A percentile compares a stretch with the other conserved stretches of the same genome.
Evolutionary conservation across 345 rosid genomes (phyloP).

Genomic region (Stellera chamaejasme): DNA sequence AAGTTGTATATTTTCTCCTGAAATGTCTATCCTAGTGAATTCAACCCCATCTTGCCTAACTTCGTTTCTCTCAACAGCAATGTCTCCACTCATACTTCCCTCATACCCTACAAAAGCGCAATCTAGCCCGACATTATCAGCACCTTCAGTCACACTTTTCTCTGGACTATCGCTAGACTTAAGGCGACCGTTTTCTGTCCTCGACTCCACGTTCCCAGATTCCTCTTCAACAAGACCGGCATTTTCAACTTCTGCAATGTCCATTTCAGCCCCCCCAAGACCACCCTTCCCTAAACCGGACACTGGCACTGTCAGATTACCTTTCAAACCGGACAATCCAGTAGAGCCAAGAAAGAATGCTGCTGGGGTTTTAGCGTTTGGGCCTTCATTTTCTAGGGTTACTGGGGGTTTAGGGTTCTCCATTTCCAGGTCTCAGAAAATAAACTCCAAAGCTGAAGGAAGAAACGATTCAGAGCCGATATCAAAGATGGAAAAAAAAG

Average conservation of each 20-base stretch:
- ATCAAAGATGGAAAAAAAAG: not conserved
- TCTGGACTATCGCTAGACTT: slow-evolving; percentile 1
- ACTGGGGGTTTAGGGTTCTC: slow-evolving; percentile 32
- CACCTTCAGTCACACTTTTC: slow-evolving; percentile 7
- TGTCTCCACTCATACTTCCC: slow-evolving; percentile 7
- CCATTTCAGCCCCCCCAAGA: slow-evolving; percentile 5
- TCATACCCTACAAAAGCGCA: slow-evolving; percentile 3
- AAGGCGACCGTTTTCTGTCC: too few relatives aligned
- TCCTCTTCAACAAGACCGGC: slow-evolving; percentile 11
- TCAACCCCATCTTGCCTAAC: slow-evolving; percentile 26
- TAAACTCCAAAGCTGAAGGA: slow-evolving; percentile 20
- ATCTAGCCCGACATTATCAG: not conserved
- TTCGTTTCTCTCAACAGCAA: slow-evolving; percentile 15
- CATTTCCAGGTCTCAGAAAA: slow-evolving; percentile 16
- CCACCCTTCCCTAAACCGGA: slow-evolving; percentile 12
- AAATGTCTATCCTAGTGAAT: slow-evolving; percentile 34
- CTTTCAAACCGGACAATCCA: slow-evolving; percentile 17
- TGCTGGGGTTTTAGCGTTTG: slow-evolving; percentile 39
- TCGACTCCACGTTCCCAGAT: not conserved
- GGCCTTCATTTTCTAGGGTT: slow-evolving; percentile 31
- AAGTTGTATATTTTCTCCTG: slow-evolving; percentile 51
- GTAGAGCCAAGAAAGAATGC: slow-evolving; percentile 16
- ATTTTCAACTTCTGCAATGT: slow-evolving; percentile 13
- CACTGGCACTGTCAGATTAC: slow-evolving; percentile 15
- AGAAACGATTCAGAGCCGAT: not conserved